Percentiles rank a stretch among this genome's conserved stretches.
Evolutionary conservation across 306 rosid genomes (phyloP).

Genomic region (Fragaria iinumae): DNA sequence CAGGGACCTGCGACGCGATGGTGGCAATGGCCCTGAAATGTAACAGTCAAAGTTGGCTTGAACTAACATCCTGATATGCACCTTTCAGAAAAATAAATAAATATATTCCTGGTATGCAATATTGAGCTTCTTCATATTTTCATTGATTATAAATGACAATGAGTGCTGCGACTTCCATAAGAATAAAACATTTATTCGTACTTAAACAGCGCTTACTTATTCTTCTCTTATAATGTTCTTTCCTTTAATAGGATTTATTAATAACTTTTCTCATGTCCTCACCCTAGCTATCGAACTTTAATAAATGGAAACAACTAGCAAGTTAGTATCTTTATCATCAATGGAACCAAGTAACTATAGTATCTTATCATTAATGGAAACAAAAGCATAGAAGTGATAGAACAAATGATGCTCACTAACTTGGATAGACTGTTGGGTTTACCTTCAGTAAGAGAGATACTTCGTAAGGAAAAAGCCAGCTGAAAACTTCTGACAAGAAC

Average conservation of each 20-base stretch:
- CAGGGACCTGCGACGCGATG: conserved; percentile 84
- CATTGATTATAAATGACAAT: background rate
- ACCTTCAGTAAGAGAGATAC: conserved; percentile 75
- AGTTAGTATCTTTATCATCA: background rate
- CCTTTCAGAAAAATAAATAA: background rate
- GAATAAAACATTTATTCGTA: background rate
- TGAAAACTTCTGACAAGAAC: conserved; percentile 79
- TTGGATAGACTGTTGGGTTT: conserved; percentile 18
- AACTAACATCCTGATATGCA: conserved; percentile 14
- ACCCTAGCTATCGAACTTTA: background rate
- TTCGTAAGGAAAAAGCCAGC: conserved; percentile 79
- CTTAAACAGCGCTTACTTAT: background rate
- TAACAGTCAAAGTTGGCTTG: conserved; percentile 20
- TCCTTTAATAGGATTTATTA: background rate
- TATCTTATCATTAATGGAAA: background rate
- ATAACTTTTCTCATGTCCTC: background rate
- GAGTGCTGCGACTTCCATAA: background rate
- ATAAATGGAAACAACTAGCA: background rate
- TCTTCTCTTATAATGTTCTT: background rate
- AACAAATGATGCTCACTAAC: conserved; percentile 3
- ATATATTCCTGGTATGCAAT: conserved; percentile 2
- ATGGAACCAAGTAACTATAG: background rate
- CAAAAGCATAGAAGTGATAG: conserved; percentile 3
- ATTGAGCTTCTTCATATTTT: background rate
- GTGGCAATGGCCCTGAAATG: conserved; percentile 69